Base-by-base conservation (phyloP, 768 basidiomycete species). In the Phaeotremella skinneri region DNA sequence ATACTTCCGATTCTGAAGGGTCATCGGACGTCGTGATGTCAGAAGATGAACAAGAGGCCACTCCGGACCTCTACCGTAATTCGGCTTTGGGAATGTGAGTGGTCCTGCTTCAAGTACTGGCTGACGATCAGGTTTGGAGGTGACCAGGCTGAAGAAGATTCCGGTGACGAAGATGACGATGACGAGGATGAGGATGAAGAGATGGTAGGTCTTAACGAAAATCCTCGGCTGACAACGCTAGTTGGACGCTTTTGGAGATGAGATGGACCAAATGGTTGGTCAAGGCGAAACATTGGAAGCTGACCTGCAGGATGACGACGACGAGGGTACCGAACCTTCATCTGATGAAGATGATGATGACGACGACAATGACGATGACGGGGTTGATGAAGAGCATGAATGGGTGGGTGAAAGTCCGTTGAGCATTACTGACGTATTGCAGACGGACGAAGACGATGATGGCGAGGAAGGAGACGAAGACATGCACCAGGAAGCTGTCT, bases 61-160 rank as follows among this genome's bases (percentile, higher is more conserved):
- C 91, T 0, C 90, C 91, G 3, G 91, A 98, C 77, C 79, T 98
- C 20, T 98, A 98, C 78, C 87, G 93, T 45, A 92, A 91, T 76
- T 98, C 96, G 1, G 90, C 96, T 9, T 82, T 99, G 34, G 96
- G 93, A 62, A 92, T 98, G 92, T 86, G 69, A 65, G 85, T 81
- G 13, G 32, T 27, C 31, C 30, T n/a, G 4, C 14, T 43, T 25
- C 20, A 45, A 31, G 26, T 23, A 20, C 39, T 39, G 4, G 21
- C 39, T 58, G 21, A 37, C 13, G 11, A 34, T 23, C 30, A 70
- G 66, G 67, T 55, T 68, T 37, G 68, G 66, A 37, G 73, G 66
- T 16, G 70, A 66, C n/a, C 49, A 84, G 56, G 82, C 75, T 30
- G 90, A 88, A 84, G 80, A 81, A 14, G 83, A 82, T 59, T 55